Evolutionary conservation across 2,329 filamentous ascomycete genomes (phyloP).

Genomic region (Plenodomus biglobosus): DNA sequence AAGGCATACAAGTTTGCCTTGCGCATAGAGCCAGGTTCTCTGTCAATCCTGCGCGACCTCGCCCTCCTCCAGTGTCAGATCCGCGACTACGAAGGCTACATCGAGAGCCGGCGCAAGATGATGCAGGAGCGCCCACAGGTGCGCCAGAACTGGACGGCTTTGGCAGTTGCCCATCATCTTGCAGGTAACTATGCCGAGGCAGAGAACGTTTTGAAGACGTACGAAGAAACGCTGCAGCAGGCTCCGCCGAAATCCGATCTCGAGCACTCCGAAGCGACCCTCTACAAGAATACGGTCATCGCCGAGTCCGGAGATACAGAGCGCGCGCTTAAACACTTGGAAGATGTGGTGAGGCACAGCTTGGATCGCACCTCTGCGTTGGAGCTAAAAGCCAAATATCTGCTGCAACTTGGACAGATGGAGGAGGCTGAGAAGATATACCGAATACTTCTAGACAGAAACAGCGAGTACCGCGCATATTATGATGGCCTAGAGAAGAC

Average conservation of each 20-base stretch:
- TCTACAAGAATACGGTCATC: constrained; percentile 96
- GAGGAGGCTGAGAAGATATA: constrained; percentile 83
- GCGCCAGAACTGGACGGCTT: constrained; percentile 95
- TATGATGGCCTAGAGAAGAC: constrained; percentile 75
- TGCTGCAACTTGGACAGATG: constrained; percentile 73
- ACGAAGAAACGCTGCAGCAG: constrained; percentile 88
- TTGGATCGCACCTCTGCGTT: constrained; percentile 82
- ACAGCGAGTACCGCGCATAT: constrained; percentile 83
- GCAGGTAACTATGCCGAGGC: constrained; percentile 82
- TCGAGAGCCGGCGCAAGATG: constrained; percentile 86
- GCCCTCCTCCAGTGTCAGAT: constrained; percentile 94
- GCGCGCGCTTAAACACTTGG: constrained; percentile 82
- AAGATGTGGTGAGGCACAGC: constrained; percentile 73
- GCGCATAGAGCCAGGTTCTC: constrained; percentile 87
- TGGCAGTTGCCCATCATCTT: constrained; percentile 90
- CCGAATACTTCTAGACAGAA: constrained; percentile 77
- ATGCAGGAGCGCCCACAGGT: constrained; percentile 78
- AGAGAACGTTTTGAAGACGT: constrained; percentile 87
- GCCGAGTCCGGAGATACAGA: constrained; percentile 83
- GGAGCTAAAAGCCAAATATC: constrained; percentile 83
- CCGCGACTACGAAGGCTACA: constrained; percentile 91
- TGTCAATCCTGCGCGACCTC: constrained; percentile 91
- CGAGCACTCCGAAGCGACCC: constrained; percentile 88
- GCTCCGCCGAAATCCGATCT: constrained; percentile 75
- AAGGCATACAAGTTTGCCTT: constrained; percentile 98